Evolutionary conservation across 345 rosid species (phyloP).

Genomic region (Citrus mangshanensis): DNA sequence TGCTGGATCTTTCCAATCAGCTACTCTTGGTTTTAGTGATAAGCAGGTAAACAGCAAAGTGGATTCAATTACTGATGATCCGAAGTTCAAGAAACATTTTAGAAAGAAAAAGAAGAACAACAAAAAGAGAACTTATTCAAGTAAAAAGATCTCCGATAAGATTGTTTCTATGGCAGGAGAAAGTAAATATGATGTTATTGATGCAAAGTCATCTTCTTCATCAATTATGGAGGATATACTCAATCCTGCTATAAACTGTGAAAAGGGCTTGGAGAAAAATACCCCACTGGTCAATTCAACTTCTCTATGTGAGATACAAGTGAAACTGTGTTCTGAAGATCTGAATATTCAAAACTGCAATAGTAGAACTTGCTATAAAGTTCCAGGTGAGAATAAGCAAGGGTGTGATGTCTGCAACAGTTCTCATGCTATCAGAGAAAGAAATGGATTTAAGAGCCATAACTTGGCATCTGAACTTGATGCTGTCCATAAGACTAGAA

Average conservation of each 20-base stretch:
- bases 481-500: constrained; percentile 2
- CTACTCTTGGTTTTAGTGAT: not conserved
- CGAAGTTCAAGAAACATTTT: not conserved
- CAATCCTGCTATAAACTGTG: not conserved
- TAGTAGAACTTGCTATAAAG: not conserved
- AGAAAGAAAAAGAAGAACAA: constrained; percentile 12
- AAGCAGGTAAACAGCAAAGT: not conserved
- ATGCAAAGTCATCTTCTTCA: not conserved
- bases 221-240: not conserved
- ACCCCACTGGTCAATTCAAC: not conserved
- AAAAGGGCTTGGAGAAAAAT: not conserved
- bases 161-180: not conserved
- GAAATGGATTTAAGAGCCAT: not conserved
- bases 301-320: not conserved
- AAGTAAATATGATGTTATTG: not conserved
- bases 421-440: not conserved
- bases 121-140: constrained; percentile 3
- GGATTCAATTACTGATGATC: constrained; percentile 2
- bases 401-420: not conserved
- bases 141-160: not conserved
- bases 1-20: not conserved
- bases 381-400: not conserved
- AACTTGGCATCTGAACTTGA: not conserved
- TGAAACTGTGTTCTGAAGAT: not conserved
- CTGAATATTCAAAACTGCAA: not conserved